Evolutionary conservation across 495 filamentous ascomycete genomes (phyloP), one percentile per base, ranked within the genome.

Genomic region (Penicillium manginii): DNA sequence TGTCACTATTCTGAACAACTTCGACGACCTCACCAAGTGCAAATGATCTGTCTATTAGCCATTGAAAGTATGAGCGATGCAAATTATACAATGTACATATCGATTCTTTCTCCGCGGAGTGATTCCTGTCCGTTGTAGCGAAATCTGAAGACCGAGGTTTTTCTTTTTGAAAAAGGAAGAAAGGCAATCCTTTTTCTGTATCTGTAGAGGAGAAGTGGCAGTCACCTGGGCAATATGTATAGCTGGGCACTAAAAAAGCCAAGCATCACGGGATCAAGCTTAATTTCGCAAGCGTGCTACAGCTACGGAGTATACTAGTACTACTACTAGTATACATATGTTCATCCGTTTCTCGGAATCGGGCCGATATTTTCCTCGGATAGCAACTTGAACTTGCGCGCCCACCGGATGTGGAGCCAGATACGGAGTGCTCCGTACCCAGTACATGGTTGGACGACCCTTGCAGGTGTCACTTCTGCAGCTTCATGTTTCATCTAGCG

Each of bases 1-100:
- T 55, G 84, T 92, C 47, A 73, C 54, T 15, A 91, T 93, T 61
- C 76, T 98, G 63, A 89, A 94, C 79, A 77, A 66, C 2, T 92
- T 92, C 79, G 79, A 87, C 69, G 78, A 68, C 17, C 80, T 75
- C 65, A 86, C 87, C 78, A 87, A 91, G 60, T 83, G 84, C 35
- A 86, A 93, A 71, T 91, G 86, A 55, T 47, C 50, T 31, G 31
- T 29, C 46, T 40, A 39, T 55, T 22, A 37, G 53, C 48, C 55
- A 45, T 57, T 42, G 23, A 45, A 42, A 56, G 60, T 48, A 35
- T 53, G 46, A 55, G 49, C 47, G 40, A 47, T 57, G 33, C 48
- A 43, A 52, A 43, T 57, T 59, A 52, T 54, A 60, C 59, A 29
- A 56, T 74, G 72, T 74, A 73, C 60, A 74, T 74, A 73, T 67